Base-by-base conservation (phyloP, 2,329 filamentous ascomycete species). In the Cryphonectria naterciae region DNA sequence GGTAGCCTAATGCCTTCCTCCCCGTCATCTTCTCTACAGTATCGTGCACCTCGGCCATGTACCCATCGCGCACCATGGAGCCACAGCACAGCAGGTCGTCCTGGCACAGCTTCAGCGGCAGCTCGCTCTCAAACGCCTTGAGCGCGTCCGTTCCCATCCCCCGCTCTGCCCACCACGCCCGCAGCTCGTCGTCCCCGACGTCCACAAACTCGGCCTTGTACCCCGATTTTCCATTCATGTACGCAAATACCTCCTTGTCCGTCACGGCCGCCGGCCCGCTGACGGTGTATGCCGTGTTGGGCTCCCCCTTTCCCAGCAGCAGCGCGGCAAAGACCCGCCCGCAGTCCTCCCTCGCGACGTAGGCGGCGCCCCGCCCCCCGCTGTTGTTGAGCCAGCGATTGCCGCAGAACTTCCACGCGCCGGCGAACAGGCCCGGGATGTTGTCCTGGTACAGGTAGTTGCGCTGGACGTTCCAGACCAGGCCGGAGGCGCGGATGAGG, bases 381-480 rank as follows among this genome's bases (percentile, higher is more conserved):
- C 67, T 72, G 58, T 76, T 76, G 35, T 70, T 72, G n/a, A 71
- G 52, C 75, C 75, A 76, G 37, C 65, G 70, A 62, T 74, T 68
- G 19, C 73, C 75, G 32, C 72, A 72, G 32, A 71, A 75, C 13
- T 68, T 66, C 74, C 72, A 75, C n/a, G 62, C 56, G 8, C 67
- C 70, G 17, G 72, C 67, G 52, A 74, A 72, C n/a, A 75, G 60
- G 60, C 71, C 70, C 11, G 69, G 71, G 28, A 71, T 71, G 68
- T 75, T 76, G 64, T 75, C 75, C 37, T 65, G 61, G 63, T 76
- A 75, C 49, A 76, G 72, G 67, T 75, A 75, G 64, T 75, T 75
- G 52, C 74, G 70, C 68, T 75, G 74, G 39, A 75, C 73, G 63
- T 73, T 74, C 65, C 73, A 75, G 63, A 61, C 37, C 19, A 76